These are phyloP conservation scores for Onygena corvina DNA, from an alignment of 2,329 filamentous ascomycete genomes.

Conservation along the genomic window DNA sequence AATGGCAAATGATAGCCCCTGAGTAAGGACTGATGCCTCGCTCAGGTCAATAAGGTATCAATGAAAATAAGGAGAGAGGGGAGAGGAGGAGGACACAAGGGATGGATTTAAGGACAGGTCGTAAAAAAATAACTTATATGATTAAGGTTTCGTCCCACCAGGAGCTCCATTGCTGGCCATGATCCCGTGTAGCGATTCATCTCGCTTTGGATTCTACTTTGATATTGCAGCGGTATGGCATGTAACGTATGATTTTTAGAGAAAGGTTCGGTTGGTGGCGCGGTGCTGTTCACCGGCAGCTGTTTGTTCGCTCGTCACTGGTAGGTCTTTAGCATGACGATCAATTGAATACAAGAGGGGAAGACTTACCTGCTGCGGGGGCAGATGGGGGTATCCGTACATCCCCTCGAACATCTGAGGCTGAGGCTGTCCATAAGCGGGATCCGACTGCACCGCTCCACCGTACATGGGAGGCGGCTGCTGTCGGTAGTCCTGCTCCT, in stretches of 20 bases:
- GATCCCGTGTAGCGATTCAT: not conserved
- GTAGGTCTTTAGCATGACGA: not conserved
- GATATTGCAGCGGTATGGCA: slow-evolving; percentile 1
- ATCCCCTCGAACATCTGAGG: slow-evolving; percentile 72
- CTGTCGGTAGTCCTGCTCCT: slow-evolving; percentile 67
- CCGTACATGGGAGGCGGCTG: slow-evolving; percentile 67
- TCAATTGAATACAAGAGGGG: not conserved
- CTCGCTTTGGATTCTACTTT: not conserved
- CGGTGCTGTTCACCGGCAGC: not conserved
- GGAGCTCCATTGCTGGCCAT: slow-evolving; percentile 1
- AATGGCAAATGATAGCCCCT: too few relatives aligned
- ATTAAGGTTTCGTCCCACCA: slow-evolving; percentile 7
- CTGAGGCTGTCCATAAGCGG: slow-evolving; percentile 65
- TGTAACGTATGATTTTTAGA: not conserved
- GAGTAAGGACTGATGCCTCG: too few relatives aligned
- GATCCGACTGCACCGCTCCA: slow-evolving; percentile 62
- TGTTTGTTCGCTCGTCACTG: not conserved
- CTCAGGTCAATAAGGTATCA: too few relatives aligned
- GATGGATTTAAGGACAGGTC: not conserved
- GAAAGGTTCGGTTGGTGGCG: not conserved
- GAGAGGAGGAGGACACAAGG: too few relatives aligned
- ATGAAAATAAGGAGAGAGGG: too few relatives aligned
- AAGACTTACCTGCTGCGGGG: slow-evolving; percentile 62
- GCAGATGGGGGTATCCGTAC: slow-evolving; percentile 72
- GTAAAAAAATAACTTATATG: slow-evolving; percentile 3